A percentile compares a stretch with the other conserved stretches of the same genome.
Evolutionary conservation across 352 stramenopile species (phyloP).

Genomic region (Phytophthora vignae): DNA sequence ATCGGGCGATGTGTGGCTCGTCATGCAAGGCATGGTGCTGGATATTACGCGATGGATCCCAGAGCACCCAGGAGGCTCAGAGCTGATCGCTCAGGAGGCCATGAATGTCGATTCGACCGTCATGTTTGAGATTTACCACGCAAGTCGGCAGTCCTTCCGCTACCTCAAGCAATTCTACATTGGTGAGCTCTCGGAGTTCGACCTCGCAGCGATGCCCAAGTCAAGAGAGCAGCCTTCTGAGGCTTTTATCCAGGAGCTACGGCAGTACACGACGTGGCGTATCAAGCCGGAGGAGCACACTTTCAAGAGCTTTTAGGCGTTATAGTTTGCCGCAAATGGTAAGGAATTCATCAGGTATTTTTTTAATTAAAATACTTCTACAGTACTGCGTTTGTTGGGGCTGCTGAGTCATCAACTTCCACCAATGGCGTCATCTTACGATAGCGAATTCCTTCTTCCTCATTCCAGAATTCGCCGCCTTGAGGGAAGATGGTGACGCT

Average conservation of each 20-base stretch:
- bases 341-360: too few species aligned
- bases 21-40: slow-evolving; percentile 92
- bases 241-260: slow-evolving; percentile 80
- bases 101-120: slow-evolving; percentile 90
- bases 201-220: slow-evolving; percentile 62
- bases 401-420: too few species aligned
- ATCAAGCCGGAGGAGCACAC: slow-evolving; percentile 67
- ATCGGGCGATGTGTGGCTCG: slow-evolving; percentile 79
- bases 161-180: slow-evolving; percentile 95
- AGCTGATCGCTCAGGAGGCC: slow-evolving; percentile 86
- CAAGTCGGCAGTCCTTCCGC: slow-evolving; percentile 91
- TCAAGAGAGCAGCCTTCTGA: slow-evolving; percentile 59
- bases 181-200: slow-evolving; percentile 77
- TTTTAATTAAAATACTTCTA: too few species aligned
- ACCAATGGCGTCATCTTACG: too few species aligned
- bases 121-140: slow-evolving; percentile 94
- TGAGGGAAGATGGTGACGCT: too few species aligned
- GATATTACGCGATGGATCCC: slow-evolving; percentile 91
- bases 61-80: slow-evolving; percentile 85
- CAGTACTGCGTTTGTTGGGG: too few species aligned
- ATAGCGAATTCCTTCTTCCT: too few species aligned
- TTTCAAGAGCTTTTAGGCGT: slow-evolving; percentile 85
- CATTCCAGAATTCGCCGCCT: too few species aligned
- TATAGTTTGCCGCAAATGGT: not conserved
- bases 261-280: slow-evolving; percentile 83